Evolutionary conservation across 2,329 filamentous ascomycete genomes (phyloP), one percentile per base, ranked within the genome.

Genomic region (Sclerotinia glacialis): DNA sequence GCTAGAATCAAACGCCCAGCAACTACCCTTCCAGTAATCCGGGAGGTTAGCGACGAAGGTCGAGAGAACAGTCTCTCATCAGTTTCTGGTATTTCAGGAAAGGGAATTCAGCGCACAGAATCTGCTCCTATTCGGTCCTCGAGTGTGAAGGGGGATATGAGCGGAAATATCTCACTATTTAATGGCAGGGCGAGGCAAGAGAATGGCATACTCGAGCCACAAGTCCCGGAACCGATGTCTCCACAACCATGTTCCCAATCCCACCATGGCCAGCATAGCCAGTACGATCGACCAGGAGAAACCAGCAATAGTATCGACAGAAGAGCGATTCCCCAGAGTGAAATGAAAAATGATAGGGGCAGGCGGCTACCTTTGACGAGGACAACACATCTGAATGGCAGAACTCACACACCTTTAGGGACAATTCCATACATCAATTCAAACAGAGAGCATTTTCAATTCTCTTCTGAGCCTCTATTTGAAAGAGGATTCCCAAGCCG

Each of bases 1-100:
- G 72, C 71, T 56, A 71, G 71, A 26, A 68, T 75, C 46, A 72
- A 70, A 66, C 69, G 69, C 23, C 71, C 70, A 40, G 63, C 70
- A 37, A 74, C 72, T 34, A 71, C 69, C 37, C 46, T 72, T 44
- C 72, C 71, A 23, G 26, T 72, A 7, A 50, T 64, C 12, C 50
- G 37, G 64, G 26, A 44, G 26, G 23, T 21, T 67, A 55, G 31
- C 31, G 18, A 28, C 1, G 54, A 58, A 42, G 55, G 52, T 34
- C 18, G 18, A 46, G 42, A 54, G 28, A 56, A 28, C 5, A 18
- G 26, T 16, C 9, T 5, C 12, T 46, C 11, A 7, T 37, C 23
- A 28, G 28, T 42, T 31, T 34, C 34, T n/a, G 14, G 31, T 16
- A 55, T 28, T 8, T 2, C 49, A 26, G 47, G 26, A 40, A 14